Percentiles rank a stretch among this genome's conserved stretches.
Evolutionary conservation across 1,284 basidiomycete species (phyloP).

Genomic region (Leccinum griseonigrum): DNA sequence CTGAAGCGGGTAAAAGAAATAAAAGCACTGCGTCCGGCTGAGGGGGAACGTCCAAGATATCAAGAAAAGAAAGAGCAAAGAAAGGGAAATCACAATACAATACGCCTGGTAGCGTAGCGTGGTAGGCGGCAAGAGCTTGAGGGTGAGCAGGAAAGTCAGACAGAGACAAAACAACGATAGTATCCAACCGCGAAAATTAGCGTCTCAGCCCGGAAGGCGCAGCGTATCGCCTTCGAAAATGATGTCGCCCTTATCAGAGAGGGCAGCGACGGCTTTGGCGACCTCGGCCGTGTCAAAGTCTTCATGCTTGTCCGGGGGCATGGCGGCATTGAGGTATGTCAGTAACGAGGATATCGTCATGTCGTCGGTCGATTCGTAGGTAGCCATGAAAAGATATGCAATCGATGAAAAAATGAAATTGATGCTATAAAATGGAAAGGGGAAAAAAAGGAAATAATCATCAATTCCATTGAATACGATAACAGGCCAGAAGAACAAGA

Average conservation of each 20-base stretch:
- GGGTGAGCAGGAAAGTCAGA: not conserved
- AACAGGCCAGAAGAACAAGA: not conserved
- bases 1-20: not conserved
- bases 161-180: not conserved
- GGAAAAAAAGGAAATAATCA: conserved; percentile 7
- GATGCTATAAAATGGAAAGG: conserved; percentile 37
- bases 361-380: conserved; percentile 62
- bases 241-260: conserved; percentile 53
- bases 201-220: conserved; percentile 33
- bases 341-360: conserved; percentile 64
- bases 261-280: conserved; percentile 49
- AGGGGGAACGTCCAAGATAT: conserved; percentile 27
- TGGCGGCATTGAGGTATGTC: conserved; percentile 68
- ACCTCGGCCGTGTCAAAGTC: conserved; percentile 76
- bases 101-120: conserved; percentile 9
- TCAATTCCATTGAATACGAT: conserved; percentile 2
- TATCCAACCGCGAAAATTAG: not conserved
- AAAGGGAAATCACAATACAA: conserved; percentile 8
- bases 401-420: conserved; percentile 59
- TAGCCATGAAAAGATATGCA: conserved; percentile 58
- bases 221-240: conserved; percentile 60
- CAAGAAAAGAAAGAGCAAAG: conserved; percentile 16
- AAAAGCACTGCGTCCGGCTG: conserved; percentile 13
- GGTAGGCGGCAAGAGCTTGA: not conserved
- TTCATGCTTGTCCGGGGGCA: conserved; percentile 73